phyloP scores from a whole-genome alignment of 768 basidiomycete genomes.

The Paxillus ammoniavirescens region DNA sequence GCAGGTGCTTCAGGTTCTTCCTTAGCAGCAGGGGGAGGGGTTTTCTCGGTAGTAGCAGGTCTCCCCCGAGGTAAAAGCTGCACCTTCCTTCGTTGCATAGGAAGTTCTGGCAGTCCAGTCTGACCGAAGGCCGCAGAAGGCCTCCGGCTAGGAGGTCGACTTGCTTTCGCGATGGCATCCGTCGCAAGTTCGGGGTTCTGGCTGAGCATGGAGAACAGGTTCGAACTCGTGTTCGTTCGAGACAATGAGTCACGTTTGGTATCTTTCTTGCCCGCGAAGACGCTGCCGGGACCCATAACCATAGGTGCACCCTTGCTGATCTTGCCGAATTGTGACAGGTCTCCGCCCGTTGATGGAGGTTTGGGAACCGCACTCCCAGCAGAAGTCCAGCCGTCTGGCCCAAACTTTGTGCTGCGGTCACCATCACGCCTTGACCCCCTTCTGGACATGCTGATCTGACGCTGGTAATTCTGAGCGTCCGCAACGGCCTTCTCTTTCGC shows the following conservation, averaged over 20 bases:
- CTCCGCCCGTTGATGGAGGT: conserved; percentile 75
- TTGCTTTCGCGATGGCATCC: conserved; percentile 55
- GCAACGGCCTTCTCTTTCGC: conserved; percentile 77
- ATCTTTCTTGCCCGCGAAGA: conserved; percentile 76
- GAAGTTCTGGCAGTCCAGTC: conserved; percentile 43
- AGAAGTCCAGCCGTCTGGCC: conserved; percentile 88
- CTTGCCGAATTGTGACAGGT: conserved; percentile 87
- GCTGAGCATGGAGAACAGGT: conserved; percentile 87
- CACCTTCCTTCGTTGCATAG: conserved; percentile 56
- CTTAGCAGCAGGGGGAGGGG: conserved; percentile 44
- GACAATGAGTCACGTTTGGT: conserved; percentile 72
- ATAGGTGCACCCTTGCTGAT: conserved; percentile 68
- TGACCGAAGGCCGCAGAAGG: conserved; percentile 50
- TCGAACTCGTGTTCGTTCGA: conserved; percentile 73
- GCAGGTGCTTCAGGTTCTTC: conserved; percentile 45
- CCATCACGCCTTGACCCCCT: conserved; percentile 88
- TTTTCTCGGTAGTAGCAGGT: conserved; percentile 42
- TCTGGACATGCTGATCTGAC: conserved; percentile 79
- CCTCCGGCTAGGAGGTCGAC: conserved; percentile 48
- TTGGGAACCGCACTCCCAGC: conserved; percentile 51
- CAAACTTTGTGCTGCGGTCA: conserved; percentile 60
- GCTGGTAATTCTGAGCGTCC: conserved; percentile 58
- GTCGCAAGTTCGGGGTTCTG: conserved; percentile 55
- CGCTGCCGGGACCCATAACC: conserved; percentile 82
- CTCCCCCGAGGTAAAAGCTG: conserved; percentile 76